These are phyloP conservation scores for Saccharata proteae DNA, from an alignment of 2,329 filamentous ascomycete genomes.

Conservation along the genomic window DNA sequence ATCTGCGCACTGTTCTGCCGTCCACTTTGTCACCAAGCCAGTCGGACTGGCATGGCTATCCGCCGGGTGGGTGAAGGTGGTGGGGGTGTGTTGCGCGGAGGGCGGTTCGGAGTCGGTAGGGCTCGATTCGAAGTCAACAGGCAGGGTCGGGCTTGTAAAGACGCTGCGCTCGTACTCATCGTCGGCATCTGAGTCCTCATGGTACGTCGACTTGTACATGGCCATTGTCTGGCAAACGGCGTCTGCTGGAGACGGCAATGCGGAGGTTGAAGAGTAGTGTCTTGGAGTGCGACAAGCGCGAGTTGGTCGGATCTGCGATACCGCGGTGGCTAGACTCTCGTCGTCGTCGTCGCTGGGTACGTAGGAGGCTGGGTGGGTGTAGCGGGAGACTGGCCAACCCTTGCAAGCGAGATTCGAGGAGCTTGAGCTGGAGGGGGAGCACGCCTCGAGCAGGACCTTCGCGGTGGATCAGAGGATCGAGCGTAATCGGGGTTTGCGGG, in stretches of 20 bases:
- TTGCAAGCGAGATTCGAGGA: too few species aligned
- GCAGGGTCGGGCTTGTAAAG: conserved; percentile 53
- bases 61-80: conserved; percentile 57
- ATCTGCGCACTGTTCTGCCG: conserved; percentile 77
- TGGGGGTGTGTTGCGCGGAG: conserved; percentile 65
- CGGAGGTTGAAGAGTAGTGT: conserved; percentile 1
- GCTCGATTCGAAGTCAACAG: conserved; percentile 54
- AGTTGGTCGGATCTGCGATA: too few species aligned
- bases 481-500: too few species aligned
- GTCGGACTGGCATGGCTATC: conserved; percentile 57
- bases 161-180: conserved; percentile 72
- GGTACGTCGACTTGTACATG: conserved; percentile 44
- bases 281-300: too few species aligned
- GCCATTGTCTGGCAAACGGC: conserved; percentile 12
- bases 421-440: too few species aligned
- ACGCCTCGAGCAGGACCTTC: too few species aligned
- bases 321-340: too few species aligned
- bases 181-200: conserved; percentile 67
- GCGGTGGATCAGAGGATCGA: too few species aligned
- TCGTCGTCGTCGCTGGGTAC: too few species aligned
- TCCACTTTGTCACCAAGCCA: conserved; percentile 69
- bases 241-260: conserved; percentile 1
- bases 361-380: too few species aligned
- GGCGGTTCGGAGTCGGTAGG: conserved; percentile 61
- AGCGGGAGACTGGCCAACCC: too few species aligned